Evolutionary conservation across 2,329 filamentous ascomycete species (phyloP), one percentile per base, ranked within the genome.

Genomic region (Nigrograna mackinnonii): DNA sequence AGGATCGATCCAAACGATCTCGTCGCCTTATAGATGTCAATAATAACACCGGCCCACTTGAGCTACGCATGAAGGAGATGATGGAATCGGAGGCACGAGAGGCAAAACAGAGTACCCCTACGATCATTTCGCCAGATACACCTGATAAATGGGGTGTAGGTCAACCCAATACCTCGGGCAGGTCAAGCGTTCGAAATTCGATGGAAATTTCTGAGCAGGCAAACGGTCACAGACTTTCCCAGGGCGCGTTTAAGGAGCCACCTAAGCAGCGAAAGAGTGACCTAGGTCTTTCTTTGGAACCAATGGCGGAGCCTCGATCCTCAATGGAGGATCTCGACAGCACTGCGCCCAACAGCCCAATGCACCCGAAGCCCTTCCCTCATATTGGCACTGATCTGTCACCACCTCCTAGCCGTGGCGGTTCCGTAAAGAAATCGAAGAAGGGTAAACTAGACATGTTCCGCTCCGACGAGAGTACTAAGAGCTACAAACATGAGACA

Each of bases 31-130:
- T 48, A 13, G 64, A 68, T 12, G 54, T 59, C 13, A 65, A 69
- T 13, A 64, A 72, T 38, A 76, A 77, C 37, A 73, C 66, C 16
- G 74, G 72, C 6, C 73, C 75, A 5, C 59, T 78, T 17, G 70
- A 73, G 39, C 57, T 70, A 18, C 73, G 74, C 36, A 70, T 77
- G 62, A 62, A 68, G 34, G 53, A 64, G 9, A 55, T 76, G 49
- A 66, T 77, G 38, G 68, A 71, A 35, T 63, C 70, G 34, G 71
- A 76, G 31, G 65, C 67, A n/a, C 58, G 56, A 43, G 66, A 62
- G n/a, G 46, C 50, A 6, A 60, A 67, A 35, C 35, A 50, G 12
- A 50, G 60, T 4, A 66, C 72, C 3, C 67, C 71, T 4, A 59
- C 67, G 6, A 39, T 68, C 3, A 53, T 66, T 4, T 73, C 73